These are phyloP conservation scores for Physcomitrium patens DNA, from an alignment of 225 moss, liverwort and hornwort genomes.

Conservation along the genomic window DNA sequence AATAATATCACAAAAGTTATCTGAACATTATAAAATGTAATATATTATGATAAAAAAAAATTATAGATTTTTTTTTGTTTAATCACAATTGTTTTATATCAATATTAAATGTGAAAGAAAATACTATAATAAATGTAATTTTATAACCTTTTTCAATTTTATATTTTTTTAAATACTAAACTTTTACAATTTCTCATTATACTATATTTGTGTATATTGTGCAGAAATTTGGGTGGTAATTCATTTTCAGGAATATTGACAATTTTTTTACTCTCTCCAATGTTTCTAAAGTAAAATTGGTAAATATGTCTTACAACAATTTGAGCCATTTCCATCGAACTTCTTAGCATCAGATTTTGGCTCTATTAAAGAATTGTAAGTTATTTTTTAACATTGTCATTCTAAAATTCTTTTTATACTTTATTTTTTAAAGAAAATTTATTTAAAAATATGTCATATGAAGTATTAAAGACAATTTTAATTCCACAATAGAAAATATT, in stretches of 20 bases:
- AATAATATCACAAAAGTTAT: too few species aligned
- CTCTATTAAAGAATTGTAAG: slow-evolving; percentile 3
- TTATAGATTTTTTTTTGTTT: too few species aligned
- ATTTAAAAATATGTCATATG: too few species aligned
- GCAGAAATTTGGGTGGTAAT: slow-evolving; percentile 9
- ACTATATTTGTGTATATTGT: neutral
- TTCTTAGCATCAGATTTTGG: neutral
- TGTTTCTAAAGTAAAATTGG: neutral
- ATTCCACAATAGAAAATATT: neutral
- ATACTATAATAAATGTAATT: too few species aligned
- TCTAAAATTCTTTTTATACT: too few species aligned
- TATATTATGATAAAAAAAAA: neutral
- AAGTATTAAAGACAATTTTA: neutral
- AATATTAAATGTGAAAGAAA: too few species aligned
- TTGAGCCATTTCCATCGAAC: slow-evolving; percentile 7
- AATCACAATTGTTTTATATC: neutral
- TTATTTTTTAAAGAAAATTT: too few species aligned
- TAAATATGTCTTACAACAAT: slow-evolving; percentile 17
- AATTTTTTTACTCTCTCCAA: neutral
- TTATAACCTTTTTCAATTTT: too few species aligned
- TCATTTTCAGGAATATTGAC: neutral
- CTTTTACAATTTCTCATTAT: neutral
- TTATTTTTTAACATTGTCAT: neutral
- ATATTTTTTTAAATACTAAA: neutral
- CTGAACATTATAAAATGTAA: neutral